These are phyloP conservation scores for Botrytis sinoallii DNA, from an alignment of 2,329 filamentous ascomycete genomes.

Conservation along the genomic window DNA sequence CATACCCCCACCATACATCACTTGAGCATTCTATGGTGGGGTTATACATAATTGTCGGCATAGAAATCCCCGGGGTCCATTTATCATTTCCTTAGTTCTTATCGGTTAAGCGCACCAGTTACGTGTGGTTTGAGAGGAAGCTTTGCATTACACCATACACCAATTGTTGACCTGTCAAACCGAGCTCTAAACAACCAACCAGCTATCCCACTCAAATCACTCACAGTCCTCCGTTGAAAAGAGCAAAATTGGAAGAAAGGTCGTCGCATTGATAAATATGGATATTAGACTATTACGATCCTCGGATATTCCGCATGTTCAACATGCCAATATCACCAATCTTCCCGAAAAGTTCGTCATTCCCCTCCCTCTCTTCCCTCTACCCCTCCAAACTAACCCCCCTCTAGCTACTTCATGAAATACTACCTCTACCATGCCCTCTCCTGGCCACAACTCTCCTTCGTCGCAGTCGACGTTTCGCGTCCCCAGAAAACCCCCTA, in stretches of 20 bases:
- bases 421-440: conserved; percentile 99
- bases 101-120: background rate
- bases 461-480: conserved; percentile 89
- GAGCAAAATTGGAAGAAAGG: background rate
- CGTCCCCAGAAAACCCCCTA: conserved; percentile 73
- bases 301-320: conserved; percentile 84
- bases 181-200: background rate
- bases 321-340: conserved; percentile 98
- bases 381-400: background rate
- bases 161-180: background rate
- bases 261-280: conserved; percentile 52
- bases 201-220: background rate
- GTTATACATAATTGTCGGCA: conserved; percentile 1
- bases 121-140: background rate
- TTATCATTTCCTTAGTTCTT: background rate
- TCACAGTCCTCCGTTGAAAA: background rate
- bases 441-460: conserved; percentile 96
- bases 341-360: conserved; percentile 75
- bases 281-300: conserved; percentile 85
- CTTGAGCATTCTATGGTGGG: conserved; percentile 5
- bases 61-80: background rate
- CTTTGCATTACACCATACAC: background rate
- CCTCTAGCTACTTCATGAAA: conserved; percentile 83
- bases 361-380: background rate
- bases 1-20: background rate